Base-by-base conservation (phyloP, 2,329 filamentous ascomycete genomes). In the Colletotrichum coccodes region DNA sequence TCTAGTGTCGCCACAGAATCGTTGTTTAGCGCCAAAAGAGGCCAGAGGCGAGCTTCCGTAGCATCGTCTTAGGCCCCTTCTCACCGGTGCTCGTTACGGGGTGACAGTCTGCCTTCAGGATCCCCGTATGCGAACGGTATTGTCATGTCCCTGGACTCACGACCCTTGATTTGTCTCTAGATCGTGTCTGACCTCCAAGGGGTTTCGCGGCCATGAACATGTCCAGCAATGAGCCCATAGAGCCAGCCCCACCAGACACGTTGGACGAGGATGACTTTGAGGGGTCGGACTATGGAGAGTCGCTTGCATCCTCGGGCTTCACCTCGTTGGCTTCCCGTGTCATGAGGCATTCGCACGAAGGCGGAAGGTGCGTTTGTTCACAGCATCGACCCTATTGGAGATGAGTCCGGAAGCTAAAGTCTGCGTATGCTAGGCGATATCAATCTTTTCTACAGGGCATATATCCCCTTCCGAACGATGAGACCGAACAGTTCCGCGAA, bases 391-490 rank as follows among this genome's bases (percentile, higher is more conserved):
- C 26, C 12, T 18, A 26, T 36, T 14, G 9, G n/a, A 34, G n/a
- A 11, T 21, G 42, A 26, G 47, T 11, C 18, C 6, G 11, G 26
- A 65, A 40, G 42, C 62, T 69, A 60, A 69, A 34, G 8, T 36
- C n/a, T 50, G 44, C 38, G 30, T 36, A 47, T 32, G n/a, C 1
- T 38, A 85, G 85, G 66, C 81, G 85, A 44, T 87, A 86, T 71
- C 85, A 87, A 72, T 80, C 79, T 34, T 85, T 84, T 68, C 75
- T 82, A 3, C 79, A 81, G 38, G 83, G 81, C 9, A 78, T 82
- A 53, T 87, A 86, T 71, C 84, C 84, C 34, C 74, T 87, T 21
- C 85, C 85, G n/a, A 87, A 87, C 71, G 85, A 87, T 67, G 84
- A 86, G 32, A 77, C 77, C 8, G 86, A 88, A 71, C 82, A 83